Evolutionary conservation across 257 asterid genomes (phyloP).

Genomic region (Nicotiana undulata): DNA sequence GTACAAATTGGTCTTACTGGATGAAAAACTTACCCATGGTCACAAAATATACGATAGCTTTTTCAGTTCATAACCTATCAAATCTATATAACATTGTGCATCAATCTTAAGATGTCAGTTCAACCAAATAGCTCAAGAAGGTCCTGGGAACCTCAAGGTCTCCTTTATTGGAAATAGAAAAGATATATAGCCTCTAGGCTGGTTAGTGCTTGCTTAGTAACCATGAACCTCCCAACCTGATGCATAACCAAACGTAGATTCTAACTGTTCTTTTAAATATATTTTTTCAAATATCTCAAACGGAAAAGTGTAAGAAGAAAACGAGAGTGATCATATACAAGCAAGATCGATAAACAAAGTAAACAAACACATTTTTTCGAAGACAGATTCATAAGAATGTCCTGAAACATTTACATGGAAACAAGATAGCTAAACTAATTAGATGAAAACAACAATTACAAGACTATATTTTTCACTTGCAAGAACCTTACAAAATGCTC

Average conservation of each 20-base stretch:
- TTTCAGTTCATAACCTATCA: not conserved
- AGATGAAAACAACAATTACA: too few relatives aligned
- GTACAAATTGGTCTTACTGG: not conserved
- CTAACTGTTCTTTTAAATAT: too few relatives aligned
- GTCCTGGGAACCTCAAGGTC: not conserved
- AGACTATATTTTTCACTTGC: too few relatives aligned
- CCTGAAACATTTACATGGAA: too few relatives aligned
- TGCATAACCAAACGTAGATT: constrained; percentile 2
- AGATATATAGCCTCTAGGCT: not conserved
- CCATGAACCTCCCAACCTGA: not conserved
- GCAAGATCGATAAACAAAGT: too few relatives aligned
- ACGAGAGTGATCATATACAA: too few relatives aligned
- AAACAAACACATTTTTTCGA: too few relatives aligned
- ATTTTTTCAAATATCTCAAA: too few relatives aligned
- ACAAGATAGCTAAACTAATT: too few relatives aligned
- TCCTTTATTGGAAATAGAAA: not conserved
- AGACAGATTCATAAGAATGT: too few relatives aligned
- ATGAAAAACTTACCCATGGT: not conserved
- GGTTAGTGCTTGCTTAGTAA: not conserved
- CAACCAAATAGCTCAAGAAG: not conserved
- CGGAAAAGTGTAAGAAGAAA: not conserved
- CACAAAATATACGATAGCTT: not conserved
- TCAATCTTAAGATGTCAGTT: not conserved
- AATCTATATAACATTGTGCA: not conserved
- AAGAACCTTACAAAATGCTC: too few relatives aligned